These are phyloP conservation scores for Hypericum perforatum DNA, from an alignment of 345 rosid genomes.

Conservation along the genomic window DNA sequence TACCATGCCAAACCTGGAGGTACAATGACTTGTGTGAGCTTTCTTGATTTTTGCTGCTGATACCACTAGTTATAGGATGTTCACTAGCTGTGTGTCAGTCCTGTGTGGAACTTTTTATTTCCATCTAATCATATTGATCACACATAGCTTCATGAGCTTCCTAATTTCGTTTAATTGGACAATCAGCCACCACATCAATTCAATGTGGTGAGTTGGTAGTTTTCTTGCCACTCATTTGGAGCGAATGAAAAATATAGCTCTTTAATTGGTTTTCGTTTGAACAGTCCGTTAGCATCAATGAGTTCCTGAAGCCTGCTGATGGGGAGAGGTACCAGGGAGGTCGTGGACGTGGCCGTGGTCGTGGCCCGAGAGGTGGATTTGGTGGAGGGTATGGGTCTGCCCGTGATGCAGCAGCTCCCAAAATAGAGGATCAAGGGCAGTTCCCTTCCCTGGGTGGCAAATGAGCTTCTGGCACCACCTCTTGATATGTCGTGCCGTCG, in stretches of 20 bases:
- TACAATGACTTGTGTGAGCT: too few species aligned
- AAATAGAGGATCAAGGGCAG: constrained; percentile 68
- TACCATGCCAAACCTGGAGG: too few species aligned
- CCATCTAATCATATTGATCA: too few species aligned
- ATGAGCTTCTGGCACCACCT: constrained; percentile 27
- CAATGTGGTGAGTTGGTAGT: too few species aligned
- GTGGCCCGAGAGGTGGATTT: constrained; percentile 54
- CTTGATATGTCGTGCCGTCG: neutral
- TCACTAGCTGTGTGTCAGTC: too few species aligned
- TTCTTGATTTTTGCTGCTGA: too few species aligned
- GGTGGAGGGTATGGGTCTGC: constrained; percentile 16
- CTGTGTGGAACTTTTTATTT: too few species aligned
- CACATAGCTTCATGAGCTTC: too few species aligned
- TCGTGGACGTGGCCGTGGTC: constrained; percentile 67
- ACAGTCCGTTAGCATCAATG: constrained; percentile 83
- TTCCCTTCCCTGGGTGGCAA: constrained; percentile 92
- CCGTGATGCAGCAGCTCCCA: constrained; percentile 43
- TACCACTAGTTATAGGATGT: too few species aligned
- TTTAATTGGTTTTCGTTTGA: neutral
- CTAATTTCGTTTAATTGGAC: too few species aligned
- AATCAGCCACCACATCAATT: too few species aligned
- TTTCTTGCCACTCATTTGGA: too few species aligned
- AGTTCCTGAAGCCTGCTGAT: constrained; percentile 92
- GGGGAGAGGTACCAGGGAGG: constrained; percentile 55
- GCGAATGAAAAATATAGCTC: neutral